Evolutionary conservation across 768 basidiomycete genomes (phyloP), one percentile per base, ranked within the genome.

Genomic region (Leccinum obscurum): DNA sequence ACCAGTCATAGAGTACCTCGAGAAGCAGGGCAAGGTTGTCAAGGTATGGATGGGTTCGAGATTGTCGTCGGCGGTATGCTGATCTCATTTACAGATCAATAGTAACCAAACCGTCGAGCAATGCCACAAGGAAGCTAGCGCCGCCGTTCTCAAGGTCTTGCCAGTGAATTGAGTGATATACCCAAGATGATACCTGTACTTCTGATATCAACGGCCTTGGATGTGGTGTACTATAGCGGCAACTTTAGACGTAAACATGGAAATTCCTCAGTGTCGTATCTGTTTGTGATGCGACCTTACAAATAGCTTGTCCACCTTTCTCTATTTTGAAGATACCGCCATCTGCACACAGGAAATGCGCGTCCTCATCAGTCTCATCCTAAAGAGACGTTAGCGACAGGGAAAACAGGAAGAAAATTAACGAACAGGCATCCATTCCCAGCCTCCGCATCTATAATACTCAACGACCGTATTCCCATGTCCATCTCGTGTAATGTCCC

Each of bases 1-100:
- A 90, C 96, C 97, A 7, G 96, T 99, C 54, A 92, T 99, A 58
- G 78, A 93, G 51, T 82, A 95, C 74, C 95, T 96, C 72, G 73
- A 79, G 55, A 71, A 76, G 51, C 73, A 80, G 53, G 79, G 76
- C 65, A 95, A 92, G 73, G 91, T 97, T 13, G 85, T 87, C 35
- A 85, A 93, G 80, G 95, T 95, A 66, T 59, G 24, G 10, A 48
- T 59, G 22, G 10, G 44, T 39, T 13, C 20, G 22, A 24, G 6
- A 55, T 52, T 44, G 39, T 28, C 28, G 44, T 26, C 30, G n/a
- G 10, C 15, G 3, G 24, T n/a, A n/a, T 54, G 2, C 52, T 62
- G n/a, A 59, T 35, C 17, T 51, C 44, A 49, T 44, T 53, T 44
- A 7, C 65, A 92, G 90, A 82, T 93, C 58, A 84, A 93, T 67